A percentile compares a stretch with the other conserved stretches of the same genome.
These are phyloP conservation scores for Diutina siamensis DNA, from an alignment of 1,139 yeast species.

Conservation along the genomic window DNA sequence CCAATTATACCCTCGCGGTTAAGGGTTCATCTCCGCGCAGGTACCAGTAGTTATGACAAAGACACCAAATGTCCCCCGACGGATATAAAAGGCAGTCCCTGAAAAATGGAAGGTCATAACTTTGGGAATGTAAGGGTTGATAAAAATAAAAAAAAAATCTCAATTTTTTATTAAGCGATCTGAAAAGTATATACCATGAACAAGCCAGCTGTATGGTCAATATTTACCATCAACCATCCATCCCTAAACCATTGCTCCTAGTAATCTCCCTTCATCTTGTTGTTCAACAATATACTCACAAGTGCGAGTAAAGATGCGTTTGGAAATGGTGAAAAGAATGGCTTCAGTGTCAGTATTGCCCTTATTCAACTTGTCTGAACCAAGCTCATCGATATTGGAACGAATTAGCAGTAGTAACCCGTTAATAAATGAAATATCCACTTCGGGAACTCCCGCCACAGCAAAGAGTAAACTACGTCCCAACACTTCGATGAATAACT, in stretches of 20 bases:
- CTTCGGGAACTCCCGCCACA: slow-evolving; percentile 66
- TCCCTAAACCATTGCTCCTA: slow-evolving; percentile 18
- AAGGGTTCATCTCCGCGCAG: background rate
- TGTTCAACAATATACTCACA: slow-evolving; percentile 56
- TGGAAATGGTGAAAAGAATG: slow-evolving; percentile 21
- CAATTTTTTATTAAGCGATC: too few relatives aligned
- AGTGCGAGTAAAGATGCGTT: slow-evolving; percentile 48
- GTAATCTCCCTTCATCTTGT: slow-evolving; percentile 54
- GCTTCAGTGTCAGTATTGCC: slow-evolving; percentile 24
- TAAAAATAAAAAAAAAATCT: too few relatives aligned
- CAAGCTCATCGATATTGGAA: slow-evolving; percentile 55
- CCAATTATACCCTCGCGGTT: background rate
- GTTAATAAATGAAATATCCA: slow-evolving; percentile 66
- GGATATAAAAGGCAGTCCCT: too few relatives aligned
- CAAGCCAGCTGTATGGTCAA: too few relatives aligned
- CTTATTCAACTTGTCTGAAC: slow-evolving; percentile 16
- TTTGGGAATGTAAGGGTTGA: background rate
- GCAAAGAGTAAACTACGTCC: slow-evolving; percentile 78
- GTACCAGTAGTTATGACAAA: background rate
- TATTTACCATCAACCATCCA: too few relatives aligned
- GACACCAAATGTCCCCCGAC: too few relatives aligned
- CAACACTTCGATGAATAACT: slow-evolving; percentile 79
- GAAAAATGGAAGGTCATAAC: background rate
- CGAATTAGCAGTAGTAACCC: slow-evolving; percentile 79
- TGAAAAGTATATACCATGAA: too few relatives aligned